phyloP scores from a whole-genome alignment of 2,329 filamentous ascomycete species.

The Clarireedia sp. region DNA sequence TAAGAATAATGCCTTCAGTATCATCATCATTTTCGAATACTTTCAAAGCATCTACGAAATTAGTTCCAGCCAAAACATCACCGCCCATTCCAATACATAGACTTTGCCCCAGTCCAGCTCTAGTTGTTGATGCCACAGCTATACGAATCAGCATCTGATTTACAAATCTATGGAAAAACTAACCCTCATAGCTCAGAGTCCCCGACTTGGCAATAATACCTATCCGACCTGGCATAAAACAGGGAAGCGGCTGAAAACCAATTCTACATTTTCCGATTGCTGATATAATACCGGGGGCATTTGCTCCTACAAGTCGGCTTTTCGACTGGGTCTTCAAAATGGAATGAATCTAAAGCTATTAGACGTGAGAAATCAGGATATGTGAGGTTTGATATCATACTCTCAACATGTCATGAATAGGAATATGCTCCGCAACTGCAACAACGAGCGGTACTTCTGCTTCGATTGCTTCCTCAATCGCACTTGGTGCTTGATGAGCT shows the following conservation, averaged over 20 bases:
- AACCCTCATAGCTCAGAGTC: slow-evolving; percentile 61
- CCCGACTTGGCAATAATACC: slow-evolving; percentile 69
- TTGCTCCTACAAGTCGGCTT: slow-evolving; percentile 62
- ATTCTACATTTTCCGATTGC: slow-evolving; percentile 60
- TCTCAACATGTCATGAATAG: slow-evolving; percentile 62
- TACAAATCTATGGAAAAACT: not conserved
- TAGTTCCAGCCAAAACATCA: slow-evolving; percentile 65
- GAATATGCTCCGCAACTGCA: slow-evolving; percentile 68
- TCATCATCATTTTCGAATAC: slow-evolving; percentile 58
- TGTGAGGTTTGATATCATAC: slow-evolving; percentile 33
- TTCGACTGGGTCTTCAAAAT: slow-evolving; percentile 62
- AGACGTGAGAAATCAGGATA: not conserved
- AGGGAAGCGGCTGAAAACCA: slow-evolving; percentile 70
- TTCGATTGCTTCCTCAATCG: slow-evolving; percentile 73
- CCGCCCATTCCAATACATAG: slow-evolving; percentile 68
- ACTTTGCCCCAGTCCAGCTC: slow-evolving; percentile 63
- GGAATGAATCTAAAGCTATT: slow-evolving; percentile 48
- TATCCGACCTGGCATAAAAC: slow-evolving; percentile 59
- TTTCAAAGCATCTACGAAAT: slow-evolving; percentile 60
- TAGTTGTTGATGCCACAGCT: slow-evolving; percentile 61
- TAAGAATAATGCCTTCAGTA: slow-evolving; percentile 59
- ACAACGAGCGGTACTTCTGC: slow-evolving; percentile 70
- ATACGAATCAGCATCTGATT: slow-evolving; percentile 4
- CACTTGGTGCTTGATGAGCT: slow-evolving; percentile 61
- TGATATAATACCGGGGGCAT: slow-evolving; percentile 68